A percentile compares a stretch with the other conserved stretches of the same genome.
phyloP scores from a whole-genome alignment of 441 rosid genomes.

The Croton laevigatus region DNA sequence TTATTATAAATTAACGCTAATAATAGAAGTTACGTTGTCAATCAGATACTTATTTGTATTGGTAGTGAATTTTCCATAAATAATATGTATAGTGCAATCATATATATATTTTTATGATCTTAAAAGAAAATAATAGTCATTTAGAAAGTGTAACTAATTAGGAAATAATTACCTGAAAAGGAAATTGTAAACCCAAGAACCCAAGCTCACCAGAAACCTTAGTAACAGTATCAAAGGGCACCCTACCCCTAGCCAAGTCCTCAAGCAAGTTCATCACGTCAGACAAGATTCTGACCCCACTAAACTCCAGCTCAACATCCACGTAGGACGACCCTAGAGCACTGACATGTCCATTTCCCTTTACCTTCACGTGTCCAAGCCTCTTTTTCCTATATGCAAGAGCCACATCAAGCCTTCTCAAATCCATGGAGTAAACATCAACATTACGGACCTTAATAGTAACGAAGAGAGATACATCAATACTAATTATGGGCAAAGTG shows the following conservation, averaged over 20 bases:
- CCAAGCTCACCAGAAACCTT: conserved; percentile 57
- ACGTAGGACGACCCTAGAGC: conserved; percentile 63
- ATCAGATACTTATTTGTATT: no score
- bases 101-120: no score
- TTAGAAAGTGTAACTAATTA: no score
- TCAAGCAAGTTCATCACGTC: conserved; percentile 68
- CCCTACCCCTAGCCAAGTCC: conserved; percentile 59
- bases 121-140: no score
- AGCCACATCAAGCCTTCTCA: conserved; percentile 45
- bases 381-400: conserved; percentile 69
- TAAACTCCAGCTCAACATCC: conserved; percentile 59
- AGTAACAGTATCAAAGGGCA: conserved; percentile 62
- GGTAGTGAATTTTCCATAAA: no score
- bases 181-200: conserved; percentile 16
- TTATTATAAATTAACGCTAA: no score
- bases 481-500: conserved; percentile 41
- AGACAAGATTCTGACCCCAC: conserved; percentile 54
- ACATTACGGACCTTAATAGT: conserved; percentile 55
- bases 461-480: conserved; percentile 56
- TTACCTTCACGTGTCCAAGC: conserved; percentile 58
- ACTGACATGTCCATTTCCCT: conserved; percentile 43
- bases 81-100: no score
- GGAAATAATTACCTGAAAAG: no score
- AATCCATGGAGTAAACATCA: conserved; percentile 62
- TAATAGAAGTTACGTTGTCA: no score